These are phyloP conservation scores for Cercospora nicotianae DNA, from an alignment of 2,329 filamentous ascomycete genomes.

Conservation along the genomic window DNA sequence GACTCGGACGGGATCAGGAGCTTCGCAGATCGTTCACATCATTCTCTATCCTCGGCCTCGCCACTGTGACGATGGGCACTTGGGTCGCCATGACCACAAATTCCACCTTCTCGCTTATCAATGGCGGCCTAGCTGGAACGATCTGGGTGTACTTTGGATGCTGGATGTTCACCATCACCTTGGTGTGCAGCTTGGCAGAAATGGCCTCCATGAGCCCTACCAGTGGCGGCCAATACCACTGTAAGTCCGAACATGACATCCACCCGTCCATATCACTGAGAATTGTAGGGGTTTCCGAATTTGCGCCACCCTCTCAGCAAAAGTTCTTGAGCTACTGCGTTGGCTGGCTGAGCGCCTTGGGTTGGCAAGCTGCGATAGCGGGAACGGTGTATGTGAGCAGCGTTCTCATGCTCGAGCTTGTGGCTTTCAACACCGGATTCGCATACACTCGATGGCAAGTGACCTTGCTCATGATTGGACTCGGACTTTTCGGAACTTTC, in stretches of 20 bases:
- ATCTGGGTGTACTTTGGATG: conserved; percentile 25
- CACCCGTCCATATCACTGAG: background rate
- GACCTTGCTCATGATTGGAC: conserved; percentile 25
- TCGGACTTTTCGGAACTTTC: conserved; percentile 18
- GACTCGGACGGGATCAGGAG: conserved; percentile 16
- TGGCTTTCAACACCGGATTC: conserved; percentile 17
- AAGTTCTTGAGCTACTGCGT: conserved; percentile 23
- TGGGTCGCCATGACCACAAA: conserved; percentile 30
- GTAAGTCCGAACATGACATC: background rate
- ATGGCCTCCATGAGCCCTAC: conserved; percentile 34
- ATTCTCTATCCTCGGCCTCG: conserved; percentile 15
- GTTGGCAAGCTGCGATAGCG: conserved; percentile 16
- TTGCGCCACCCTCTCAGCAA: conserved; percentile 22
- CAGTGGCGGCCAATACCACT: conserved; percentile 26
- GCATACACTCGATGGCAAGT: conserved; percentile 21
- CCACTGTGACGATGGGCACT: conserved; percentile 20
- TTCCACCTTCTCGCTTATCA: conserved; percentile 24
- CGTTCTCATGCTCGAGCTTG: conserved; percentile 10
- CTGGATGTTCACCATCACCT: conserved; percentile 22
- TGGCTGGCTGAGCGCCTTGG: conserved; percentile 19
- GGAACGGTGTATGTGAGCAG: conserved; percentile 5
- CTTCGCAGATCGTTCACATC: conserved; percentile 11
- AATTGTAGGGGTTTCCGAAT: conserved; percentile 23
- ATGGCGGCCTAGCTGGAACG: conserved; percentile 28
- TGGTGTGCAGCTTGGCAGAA: conserved; percentile 31